Evolutionary conservation across 2,329 filamentous ascomycete species (phyloP).

Genomic region (Thelonectria blattea): DNA sequence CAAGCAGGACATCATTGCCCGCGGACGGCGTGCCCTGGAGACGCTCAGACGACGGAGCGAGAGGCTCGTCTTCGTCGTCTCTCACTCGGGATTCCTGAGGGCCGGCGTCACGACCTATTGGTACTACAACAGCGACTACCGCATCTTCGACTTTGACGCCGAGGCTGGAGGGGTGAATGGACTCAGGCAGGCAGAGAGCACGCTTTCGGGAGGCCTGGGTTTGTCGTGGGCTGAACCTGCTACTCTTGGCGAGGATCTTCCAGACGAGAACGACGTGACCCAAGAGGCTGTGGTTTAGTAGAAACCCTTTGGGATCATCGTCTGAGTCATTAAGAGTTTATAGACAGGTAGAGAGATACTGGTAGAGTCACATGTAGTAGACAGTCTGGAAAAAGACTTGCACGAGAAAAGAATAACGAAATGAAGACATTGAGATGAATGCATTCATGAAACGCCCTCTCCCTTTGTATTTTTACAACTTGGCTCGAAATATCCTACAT

Average conservation of each 20-base stretch:
- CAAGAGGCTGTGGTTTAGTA: slow-evolving; percentile 8
- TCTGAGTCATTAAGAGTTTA: neutral
- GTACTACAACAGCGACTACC: slow-evolving; percentile 69
- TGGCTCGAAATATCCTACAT: neutral
- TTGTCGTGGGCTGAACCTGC: slow-evolving; percentile 45
- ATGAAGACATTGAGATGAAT: slow-evolving; percentile 10
- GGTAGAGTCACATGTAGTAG: neutral
- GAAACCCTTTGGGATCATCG: neutral
- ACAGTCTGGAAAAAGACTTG: neutral
- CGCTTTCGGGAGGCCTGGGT: slow-evolving; percentile 44
- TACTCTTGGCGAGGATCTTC: slow-evolving; percentile 47
- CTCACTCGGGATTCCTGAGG: slow-evolving; percentile 69
- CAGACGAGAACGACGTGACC: slow-evolving; percentile 37
- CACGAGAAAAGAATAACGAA: neutral
- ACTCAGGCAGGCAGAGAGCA: slow-evolving; percentile 55
- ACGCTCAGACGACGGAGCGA: slow-evolving; percentile 61
- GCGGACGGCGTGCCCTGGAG: slow-evolving; percentile 58
- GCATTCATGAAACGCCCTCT: slow-evolving; percentile 16
- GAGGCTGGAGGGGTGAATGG: slow-evolving; percentile 37
- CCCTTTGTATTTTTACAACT: neutral
- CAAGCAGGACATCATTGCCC: slow-evolving; percentile 57
- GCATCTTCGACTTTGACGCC: slow-evolving; percentile 62
- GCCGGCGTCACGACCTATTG: slow-evolving; percentile 59
- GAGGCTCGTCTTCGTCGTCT: slow-evolving; percentile 68
- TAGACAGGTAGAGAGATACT: too few relatives aligned